Base-by-base conservation (phyloP, 805 yeast species). In the Nakazawaea anatomiae region DNA sequence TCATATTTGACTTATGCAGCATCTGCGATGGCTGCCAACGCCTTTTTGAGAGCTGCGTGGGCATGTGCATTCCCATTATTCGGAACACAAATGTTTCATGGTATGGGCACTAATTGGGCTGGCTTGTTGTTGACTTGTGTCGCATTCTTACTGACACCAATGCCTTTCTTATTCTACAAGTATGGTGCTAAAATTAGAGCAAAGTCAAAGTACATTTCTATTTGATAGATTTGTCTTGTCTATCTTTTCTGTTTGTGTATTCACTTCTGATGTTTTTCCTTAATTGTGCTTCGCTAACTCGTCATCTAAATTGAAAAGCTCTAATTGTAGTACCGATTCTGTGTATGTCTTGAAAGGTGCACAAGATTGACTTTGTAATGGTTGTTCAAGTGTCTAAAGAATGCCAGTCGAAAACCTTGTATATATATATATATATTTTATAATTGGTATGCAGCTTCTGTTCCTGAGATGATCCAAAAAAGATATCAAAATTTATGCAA, bases 51-150 rank as follows among this genome's bases (percentile, higher is more conserved):
- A 68, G 79, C 85, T 0, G 62, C 74, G 5, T 75, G 80, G 63
- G 88, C 81, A 18, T 84, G 80, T 38, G 81, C 80, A 0, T 82
- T 82, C 76, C 89, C 89, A 41, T 69, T 87, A 50, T 87, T 87
- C 61, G 87, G 89, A 1, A 68, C 75, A 3, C 82, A 76, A 56
- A 83, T 88, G 91, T 86, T 87, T 66, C 64, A 71, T 30, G 74
- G 73, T 52, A 75, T 87, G 79, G 87, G 88, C 38, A 75, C 75
- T 34, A 82, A 86, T 58, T 87, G 92, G 91, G 92, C 94, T 1
- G 90, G 91, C 52, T 70, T 87, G 31, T 62, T 87, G 29, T 61
- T 88, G 40, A 90, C 90, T 12, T 71, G 82, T 49, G 71, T 87
- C 48, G 82, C 84, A 0, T 67, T 72, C 2, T 72, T 68, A 1